A percentile compares a stretch with the other conserved stretches of the same genome.
Conservation (phyloP, 139 green algal species). For the Monoraphidium neglectum region DNA sequence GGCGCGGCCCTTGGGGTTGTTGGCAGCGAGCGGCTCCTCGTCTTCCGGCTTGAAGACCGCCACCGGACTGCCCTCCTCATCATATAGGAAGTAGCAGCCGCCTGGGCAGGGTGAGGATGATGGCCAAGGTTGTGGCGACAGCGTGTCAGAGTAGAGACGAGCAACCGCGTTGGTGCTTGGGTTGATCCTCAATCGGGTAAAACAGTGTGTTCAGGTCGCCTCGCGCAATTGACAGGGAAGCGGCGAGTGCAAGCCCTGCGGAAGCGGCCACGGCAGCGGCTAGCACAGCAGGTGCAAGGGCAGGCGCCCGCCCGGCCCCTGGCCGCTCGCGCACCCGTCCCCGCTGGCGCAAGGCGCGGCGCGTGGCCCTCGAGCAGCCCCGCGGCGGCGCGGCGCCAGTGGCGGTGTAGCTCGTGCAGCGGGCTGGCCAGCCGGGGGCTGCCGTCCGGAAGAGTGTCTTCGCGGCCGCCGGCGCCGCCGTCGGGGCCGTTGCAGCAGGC, state of each 20-base stretch:
- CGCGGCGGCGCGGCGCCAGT: conserved; percentile 30
- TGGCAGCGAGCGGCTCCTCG: conserved; percentile 78
- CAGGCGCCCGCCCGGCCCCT: conserved; percentile 53
- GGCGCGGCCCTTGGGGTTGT: conserved; percentile 66
- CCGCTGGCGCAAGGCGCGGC: conserved; percentile 56
- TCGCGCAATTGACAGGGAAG: too few species aligned
- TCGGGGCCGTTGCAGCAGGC: conserved; percentile 13
- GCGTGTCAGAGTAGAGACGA: too few species aligned
- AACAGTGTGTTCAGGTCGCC: too few species aligned
- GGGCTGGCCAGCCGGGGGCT: conserved; percentile 48
- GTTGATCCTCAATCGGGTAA: too few species aligned
- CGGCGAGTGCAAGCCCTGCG: too few species aligned
- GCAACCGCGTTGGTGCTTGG: background rate
- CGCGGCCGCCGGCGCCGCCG: background rate
- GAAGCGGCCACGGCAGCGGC: too few species aligned
- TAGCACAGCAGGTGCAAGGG: background rate
- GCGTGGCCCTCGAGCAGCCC: conserved; percentile 26
- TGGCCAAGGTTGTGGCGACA: background rate
- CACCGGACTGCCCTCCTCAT: conserved; percentile 42
- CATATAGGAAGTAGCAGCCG: conserved; percentile 57
- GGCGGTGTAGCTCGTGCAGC: conserved; percentile 38
- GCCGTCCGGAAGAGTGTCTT: conserved; percentile 16
- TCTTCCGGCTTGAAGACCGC: conserved; percentile 88
- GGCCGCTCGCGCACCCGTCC: conserved; percentile 47
- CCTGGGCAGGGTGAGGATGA: conserved; percentile 1